Evolutionary conservation across 176 grass and related monocot genomes (phyloP), one percentile per base, ranked within the genome.

Genomic region (Musa itinerans): DNA sequence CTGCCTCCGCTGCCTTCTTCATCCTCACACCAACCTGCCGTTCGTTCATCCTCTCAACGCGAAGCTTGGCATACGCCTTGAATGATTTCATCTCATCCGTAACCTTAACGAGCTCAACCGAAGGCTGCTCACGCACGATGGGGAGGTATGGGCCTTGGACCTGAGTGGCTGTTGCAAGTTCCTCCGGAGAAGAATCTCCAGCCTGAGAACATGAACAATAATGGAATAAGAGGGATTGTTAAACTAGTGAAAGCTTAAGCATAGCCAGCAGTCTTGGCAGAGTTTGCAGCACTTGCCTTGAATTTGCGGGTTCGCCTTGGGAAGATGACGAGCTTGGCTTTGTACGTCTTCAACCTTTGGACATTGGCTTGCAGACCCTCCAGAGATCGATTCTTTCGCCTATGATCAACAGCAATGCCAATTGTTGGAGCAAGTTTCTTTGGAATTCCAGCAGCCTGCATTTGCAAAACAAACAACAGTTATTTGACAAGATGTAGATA

Each of bases 181-280:
- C 92, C 83, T 89, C 92, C 7, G 86, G 84, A 50, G 92, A 55
- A 26, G 92, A 96, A 81, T 96, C 92, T 80, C 92, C 92, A 86
- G 86, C 92, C 92, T 96, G 63, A 76, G 52, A 71, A 17, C 9
- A 11, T 2, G 50, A 15, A 2, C 16, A 17, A n/a, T 19, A 62
- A 43, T 43, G 4, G 13, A 21, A 62, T 62, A n/a, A n/a, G 57
- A 7, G 7, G 15, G 20, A 7, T 21, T 62, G 57, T 62, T 62
- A 62, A 6, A 57, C 17, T 17, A 17, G 34, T 43, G 4, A 5
- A 43, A 43, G 4, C 34, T 43, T 43, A 43, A 43, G 34, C 34
- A 43, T 43, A 43, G 4, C 34, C 34, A 43, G 34, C 4, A 43
- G 34, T 43, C 34, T 43, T 6, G 34, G 34, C 34, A 43, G 29